Evolutionary conservation across 148 eudicot species (phyloP).

Genomic region (Simmondsia chinensis): DNA sequence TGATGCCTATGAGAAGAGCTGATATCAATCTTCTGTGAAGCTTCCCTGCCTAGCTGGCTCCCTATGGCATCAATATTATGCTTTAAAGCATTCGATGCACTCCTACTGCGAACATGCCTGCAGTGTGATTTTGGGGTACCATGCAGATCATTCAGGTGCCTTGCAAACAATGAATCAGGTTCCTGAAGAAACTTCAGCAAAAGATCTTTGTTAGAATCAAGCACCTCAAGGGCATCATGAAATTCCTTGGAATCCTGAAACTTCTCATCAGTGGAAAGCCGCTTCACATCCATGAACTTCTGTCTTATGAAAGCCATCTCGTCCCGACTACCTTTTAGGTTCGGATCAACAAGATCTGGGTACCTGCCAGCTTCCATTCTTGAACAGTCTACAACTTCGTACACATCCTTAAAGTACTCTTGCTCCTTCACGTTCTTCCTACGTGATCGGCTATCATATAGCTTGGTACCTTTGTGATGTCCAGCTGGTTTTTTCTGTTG

Average conservation of each 20-base stretch:
- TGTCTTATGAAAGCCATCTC: constrained; percentile 39
- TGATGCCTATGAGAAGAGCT: constrained; percentile 24
- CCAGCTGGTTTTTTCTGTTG: constrained; percentile 19
- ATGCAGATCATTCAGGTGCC: constrained; percentile 50
- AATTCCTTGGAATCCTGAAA: constrained; percentile 40
- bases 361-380: constrained; percentile 21
- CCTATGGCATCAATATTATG: constrained; percentile 36
- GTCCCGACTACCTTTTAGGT: constrained; percentile 23
- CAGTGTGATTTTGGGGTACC: constrained; percentile 26
- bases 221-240: constrained; percentile 36
- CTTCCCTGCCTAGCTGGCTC: constrained; percentile 27
- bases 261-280: constrained; percentile 41
- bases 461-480: constrained; percentile 15
- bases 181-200: constrained; percentile 48
- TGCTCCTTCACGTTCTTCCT: constrained; percentile 29
- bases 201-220: constrained; percentile 50
- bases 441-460: constrained; percentile 14
- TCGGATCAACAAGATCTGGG: constrained; percentile 20
- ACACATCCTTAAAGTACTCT: constrained; percentile 67
- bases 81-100: constrained; percentile 25
- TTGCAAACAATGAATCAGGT: constrained; percentile 52
- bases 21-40: constrained; percentile 26
- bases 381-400: constrained; percentile 53
- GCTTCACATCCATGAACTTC: constrained; percentile 47
- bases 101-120: constrained; percentile 25